Percentiles rank a stretch among this genome's conserved stretches.
Evolutionary conservation across 2,329 filamentous ascomycete genomes (phyloP).

Genomic region (Ophiostoma quercus): DNA sequence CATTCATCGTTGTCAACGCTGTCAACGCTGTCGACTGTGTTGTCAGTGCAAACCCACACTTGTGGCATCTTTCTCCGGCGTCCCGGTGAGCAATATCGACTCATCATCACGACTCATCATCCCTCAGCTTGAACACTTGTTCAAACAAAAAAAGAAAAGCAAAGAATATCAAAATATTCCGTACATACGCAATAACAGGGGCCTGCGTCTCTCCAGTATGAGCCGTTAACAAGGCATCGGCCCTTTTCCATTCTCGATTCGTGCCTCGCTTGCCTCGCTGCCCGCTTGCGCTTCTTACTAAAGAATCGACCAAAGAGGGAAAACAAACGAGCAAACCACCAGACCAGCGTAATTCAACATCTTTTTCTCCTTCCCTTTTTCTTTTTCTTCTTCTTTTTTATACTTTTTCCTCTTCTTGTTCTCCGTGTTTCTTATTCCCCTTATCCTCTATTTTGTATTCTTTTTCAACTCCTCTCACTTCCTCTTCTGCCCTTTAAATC

Average conservation of each 20-base stretch:
- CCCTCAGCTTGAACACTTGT: not conserved
- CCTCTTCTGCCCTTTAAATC: not conserved
- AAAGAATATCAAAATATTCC: not conserved
- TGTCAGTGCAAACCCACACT: slow-evolving; percentile 7
- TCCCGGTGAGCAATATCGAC: slow-evolving; percentile 9
- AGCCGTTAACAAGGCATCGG: slow-evolving; percentile 15
- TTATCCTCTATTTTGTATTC: not conserved
- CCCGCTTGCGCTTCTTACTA: not conserved
- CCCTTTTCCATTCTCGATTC: slow-evolving; percentile 12
- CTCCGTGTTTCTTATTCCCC: not conserved
- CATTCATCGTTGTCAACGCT: not conserved
- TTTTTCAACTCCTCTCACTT: not conserved
- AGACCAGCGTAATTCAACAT: not conserved
- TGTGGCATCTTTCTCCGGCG: not conserved
- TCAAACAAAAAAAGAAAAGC: not conserved
- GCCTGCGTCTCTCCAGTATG: not conserved
- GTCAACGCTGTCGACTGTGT: not conserved
- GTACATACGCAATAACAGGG: not conserved
- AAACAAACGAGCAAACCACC: not conserved
- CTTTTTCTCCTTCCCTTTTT: not conserved
- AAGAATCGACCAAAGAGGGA: not conserved
- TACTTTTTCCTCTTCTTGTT: not conserved
- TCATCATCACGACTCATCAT: slow-evolving; percentile 12
- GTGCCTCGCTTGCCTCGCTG: slow-evolving; percentile 2
- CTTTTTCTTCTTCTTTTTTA: not conserved